Evolutionary conservation across 306 rosid genomes (phyloP), one percentile per base, ranked within the genome.

Genomic region (Crotalaria pallida): DNA sequence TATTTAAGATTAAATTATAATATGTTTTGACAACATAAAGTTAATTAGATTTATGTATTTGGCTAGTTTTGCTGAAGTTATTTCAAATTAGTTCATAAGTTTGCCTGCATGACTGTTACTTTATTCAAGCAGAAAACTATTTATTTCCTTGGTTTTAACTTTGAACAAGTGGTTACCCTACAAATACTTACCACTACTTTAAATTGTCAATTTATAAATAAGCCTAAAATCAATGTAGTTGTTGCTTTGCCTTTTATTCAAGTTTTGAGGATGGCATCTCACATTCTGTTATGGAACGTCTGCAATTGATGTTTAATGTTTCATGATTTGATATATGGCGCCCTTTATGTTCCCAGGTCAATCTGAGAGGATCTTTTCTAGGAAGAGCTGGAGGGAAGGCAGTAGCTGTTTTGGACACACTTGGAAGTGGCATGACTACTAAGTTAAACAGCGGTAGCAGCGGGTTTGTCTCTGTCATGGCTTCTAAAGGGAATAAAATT

Each of bases 321-420:
- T 47, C 45, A 8, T 36, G 27, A 33, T 51, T 66, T 61, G 67
- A 69, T 58, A 24, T 1, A 56, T 58, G 55, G 2, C 55, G 71
- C 59, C 15, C 77, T n/a, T 66, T 71, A 10, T 58, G 73, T 70
- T 65, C 53, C 58, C 70, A 86, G 94, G 75, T 81, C 44, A 77
- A 13, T 3, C 87, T 82, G 50, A 80, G 81, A 83, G 84, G 79
- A 65, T 81, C 98, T 6, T 79, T 77, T 33, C 65, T 83, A 44
- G 90, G 92, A 64, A 80, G 82, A 82, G 96, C 92, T 36, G 74
- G 97, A 6, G 88, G 85, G 82, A 88, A 79, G 83, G 90, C 96
- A 3, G 90, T 87, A 31, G 97, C 83, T 27, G 96, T 91, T 58
- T 67, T 91, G 62, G 97, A 85, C 70, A 80, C 92, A 11, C 77